Evolutionary conservation across 306 rosid genomes (phyloP).

Genomic region (Corylus heterophylla): DNA sequence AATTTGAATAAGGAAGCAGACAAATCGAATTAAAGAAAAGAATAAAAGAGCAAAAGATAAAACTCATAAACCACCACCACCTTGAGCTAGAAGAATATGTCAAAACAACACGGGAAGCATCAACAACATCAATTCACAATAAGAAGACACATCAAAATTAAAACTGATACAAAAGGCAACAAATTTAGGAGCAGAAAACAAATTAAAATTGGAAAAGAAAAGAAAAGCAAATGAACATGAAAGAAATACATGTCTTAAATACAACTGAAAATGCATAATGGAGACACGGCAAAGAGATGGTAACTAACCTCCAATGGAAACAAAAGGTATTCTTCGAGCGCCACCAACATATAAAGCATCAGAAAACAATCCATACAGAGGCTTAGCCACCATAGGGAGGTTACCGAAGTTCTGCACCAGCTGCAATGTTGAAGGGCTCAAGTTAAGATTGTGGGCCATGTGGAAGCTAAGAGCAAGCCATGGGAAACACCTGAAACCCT

Average conservation of each 20-base stretch:
- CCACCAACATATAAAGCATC: constrained; percentile 71
- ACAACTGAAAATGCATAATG: background rate
- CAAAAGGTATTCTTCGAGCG: constrained; percentile 81
- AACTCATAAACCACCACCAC: background rate
- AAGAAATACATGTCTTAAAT: background rate
- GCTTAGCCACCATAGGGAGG: constrained; percentile 92
- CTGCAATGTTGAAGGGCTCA: constrained; percentile 70
- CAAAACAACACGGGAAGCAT: background rate
- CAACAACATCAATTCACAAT: background rate
- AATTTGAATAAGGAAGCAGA: background rate
- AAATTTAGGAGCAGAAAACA: background rate
- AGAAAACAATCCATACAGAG: constrained; percentile 76
- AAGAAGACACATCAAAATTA: background rate
- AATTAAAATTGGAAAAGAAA: background rate
- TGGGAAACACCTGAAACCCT: constrained; percentile 93
- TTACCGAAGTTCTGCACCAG: constrained; percentile 70
- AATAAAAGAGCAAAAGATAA: constrained; percentile 9
- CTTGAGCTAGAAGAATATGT: background rate
- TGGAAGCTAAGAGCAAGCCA: constrained; percentile 87
- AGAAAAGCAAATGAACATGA: background rate
- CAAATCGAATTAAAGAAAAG: constrained; percentile 4
- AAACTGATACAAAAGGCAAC: background rate
- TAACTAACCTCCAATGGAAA: constrained; percentile 70
- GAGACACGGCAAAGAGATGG: constrained; percentile 13
- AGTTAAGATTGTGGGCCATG: constrained; percentile 64